These are phyloP conservation scores for Aspergillus thermomutatus DNA, from an alignment of 2,329 filamentous ascomycete species.

Conservation along the genomic window DNA sequence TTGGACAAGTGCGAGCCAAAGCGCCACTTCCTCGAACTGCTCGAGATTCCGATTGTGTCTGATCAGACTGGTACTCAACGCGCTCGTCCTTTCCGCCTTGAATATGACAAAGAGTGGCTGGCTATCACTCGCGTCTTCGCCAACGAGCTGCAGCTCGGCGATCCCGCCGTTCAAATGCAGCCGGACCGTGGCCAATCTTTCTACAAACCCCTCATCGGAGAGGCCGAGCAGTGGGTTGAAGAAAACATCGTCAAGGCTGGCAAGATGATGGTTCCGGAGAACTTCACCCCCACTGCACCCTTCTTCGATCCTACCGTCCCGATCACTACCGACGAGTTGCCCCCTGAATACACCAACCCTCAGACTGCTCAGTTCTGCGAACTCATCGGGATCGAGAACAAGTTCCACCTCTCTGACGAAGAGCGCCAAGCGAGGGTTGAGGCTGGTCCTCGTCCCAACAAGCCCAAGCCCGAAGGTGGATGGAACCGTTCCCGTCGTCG, in stretches of 20 bases:
- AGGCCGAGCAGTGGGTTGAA: slow-evolving; percentile 75
- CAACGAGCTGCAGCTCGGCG: slow-evolving; percentile 60
- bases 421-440: slow-evolving; percentile 61
- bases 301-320: slow-evolving; percentile 59
- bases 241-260: slow-evolving; percentile 64
- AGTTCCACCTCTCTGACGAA: slow-evolving; percentile 69
- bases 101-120: slow-evolving; percentile 93
- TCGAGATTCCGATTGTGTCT: slow-evolving; percentile 57
- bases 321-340: slow-evolving; percentile 59
- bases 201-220: slow-evolving; percentile 66
- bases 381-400: slow-evolving; percentile 71
- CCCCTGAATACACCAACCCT: slow-evolving; percentile 78
- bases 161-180: slow-evolving; percentile 52
- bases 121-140: slow-evolving; percentile 85
- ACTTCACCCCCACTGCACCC: slow-evolving; percentile 75
- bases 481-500: slow-evolving; percentile 12
- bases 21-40: slow-evolving; percentile 77
- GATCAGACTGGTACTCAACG: slow-evolving; percentile 16
- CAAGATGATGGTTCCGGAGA: slow-evolving; percentile 68
- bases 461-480: slow-evolving; percentile 17
- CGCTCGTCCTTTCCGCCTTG: slow-evolving; percentile 56
- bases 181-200: slow-evolving; percentile 64
- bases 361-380: slow-evolving; percentile 82
- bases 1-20: slow-evolving; percentile 85
- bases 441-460: slow-evolving; percentile 53